Conservation (phyloP, 202 grass and related monocot genomes). For the Setaria viridis region DNA sequence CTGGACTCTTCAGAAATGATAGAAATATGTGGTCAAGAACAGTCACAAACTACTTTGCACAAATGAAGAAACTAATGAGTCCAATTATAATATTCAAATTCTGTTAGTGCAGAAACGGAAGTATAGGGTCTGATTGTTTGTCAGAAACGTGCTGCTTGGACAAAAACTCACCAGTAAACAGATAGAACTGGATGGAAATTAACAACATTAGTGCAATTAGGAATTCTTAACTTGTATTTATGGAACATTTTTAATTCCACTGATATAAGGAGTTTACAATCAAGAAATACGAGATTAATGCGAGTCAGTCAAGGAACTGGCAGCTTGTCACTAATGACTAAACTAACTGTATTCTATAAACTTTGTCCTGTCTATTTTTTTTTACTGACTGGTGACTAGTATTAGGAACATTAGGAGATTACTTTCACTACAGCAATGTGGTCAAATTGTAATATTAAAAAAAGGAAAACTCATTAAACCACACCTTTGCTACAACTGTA, state of each 20-base stretch:
- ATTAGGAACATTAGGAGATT: conserved; percentile 33
- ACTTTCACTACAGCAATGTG: neutral
- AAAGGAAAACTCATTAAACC: neutral
- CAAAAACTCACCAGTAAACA: neutral
- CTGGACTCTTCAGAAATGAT: conserved; percentile 6
- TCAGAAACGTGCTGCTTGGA: conserved; percentile 18
- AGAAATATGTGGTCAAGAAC: neutral
- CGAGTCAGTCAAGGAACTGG: neutral
- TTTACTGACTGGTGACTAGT: neutral
- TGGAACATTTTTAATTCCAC: neutral
- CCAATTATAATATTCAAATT: conserved; percentile 26
- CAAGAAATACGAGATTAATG: conserved; percentile 15
- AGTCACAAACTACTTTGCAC: conserved; percentile 11
- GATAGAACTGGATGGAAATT: neutral
- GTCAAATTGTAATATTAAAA: conserved; percentile 6
- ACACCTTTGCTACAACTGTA: conserved; percentile 99
- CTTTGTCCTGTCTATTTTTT: conserved; percentile 11
- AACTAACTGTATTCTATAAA: neutral
- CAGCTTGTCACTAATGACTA: conserved; percentile 6
- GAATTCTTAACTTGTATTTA: conserved; percentile 2
- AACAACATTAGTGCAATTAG: conserved; percentile 7
- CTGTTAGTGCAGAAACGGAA: neutral
- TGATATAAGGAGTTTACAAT: conserved; percentile 4
- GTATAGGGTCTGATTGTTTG: conserved; percentile 18
- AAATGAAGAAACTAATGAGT: conserved; percentile 15